Evolutionary conservation across 2,329 filamentous ascomycete species (phyloP), one percentile per base, ranked within the genome.

Genomic region (Verticillium klebahnii): DNA sequence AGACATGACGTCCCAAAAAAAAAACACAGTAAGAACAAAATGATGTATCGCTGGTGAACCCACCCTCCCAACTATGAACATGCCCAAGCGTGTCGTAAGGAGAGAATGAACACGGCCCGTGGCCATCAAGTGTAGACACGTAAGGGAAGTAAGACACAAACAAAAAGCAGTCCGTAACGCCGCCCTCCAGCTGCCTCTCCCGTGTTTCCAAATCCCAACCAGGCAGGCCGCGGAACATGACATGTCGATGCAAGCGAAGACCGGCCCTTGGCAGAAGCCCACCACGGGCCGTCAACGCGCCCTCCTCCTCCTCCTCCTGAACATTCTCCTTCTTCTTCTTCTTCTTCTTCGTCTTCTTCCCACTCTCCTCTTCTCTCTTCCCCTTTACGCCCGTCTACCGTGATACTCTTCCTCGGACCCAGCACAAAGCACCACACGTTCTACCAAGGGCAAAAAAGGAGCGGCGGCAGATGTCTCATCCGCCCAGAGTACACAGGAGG

Each of bases 371-470:
- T 8, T 12, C 40, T 8, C 19, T 17, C 19, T 17, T 50, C n/a
- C 34, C 11, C 40, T 50, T n/a, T 50, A 50, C 40, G 19, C 40
- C 19, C 19, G 40, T 50, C 40, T 11, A 61, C 45, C 59, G 57
- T 58, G 55, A 52, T 59, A 25, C 17, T 58, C 37, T 62, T 56
- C 32, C 54, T 59, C 31, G 36, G 59, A 45, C 61, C 37, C 23
- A 25, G 34, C 60, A n/a, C 57, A 29, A 61, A 64, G 61, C 58
- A 63, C 19, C 60, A 58, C 45, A 39, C 62, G 62, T 64, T 65
- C 63, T 65, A 62, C 63, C 63, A 62, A 61, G 59, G 62, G 64
- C 62, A 65, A 59, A 40, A 61, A 63, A 40, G 54, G 63, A 57
- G 37, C 54, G 40, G 40, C 40, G 6, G 40, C 40, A 23, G 40